Evolutionary conservation across 371 early-diverging fungal species (phyloP), one percentile per base, ranked within the genome.

Genomic region (Globomyces sp.): DNA sequence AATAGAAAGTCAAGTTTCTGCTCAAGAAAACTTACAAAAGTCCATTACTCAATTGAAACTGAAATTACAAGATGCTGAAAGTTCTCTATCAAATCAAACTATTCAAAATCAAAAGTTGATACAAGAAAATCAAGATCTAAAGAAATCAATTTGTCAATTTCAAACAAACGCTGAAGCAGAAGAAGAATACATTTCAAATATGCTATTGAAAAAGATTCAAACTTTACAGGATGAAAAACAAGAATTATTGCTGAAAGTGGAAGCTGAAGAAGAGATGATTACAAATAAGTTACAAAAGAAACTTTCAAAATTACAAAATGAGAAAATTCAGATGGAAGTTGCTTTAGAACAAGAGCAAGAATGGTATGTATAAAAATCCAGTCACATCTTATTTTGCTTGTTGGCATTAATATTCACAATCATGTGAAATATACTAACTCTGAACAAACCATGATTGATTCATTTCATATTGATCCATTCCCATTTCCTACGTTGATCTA

Each of bases 341-440:
- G 36, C 68, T n/a, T 46, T 67, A 57, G 68, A 67, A 34, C 65
- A 67, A 68, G 68, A 67, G 58, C 68, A 67, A 46, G 68, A 64
- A 37, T 64, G 48, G 49, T 24, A 24, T 24, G 24, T 24, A 24
- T 24, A 24, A 24, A 24, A 24, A 24, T 24, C 24, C 24, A 24
- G 24, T 24, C 24, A 24, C 24, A 24, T 24, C 24, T 24, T 24
- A 24, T 24, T 11, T 49, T 0, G 13, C 13, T 49, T 49, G 13
- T 13, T 13, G 49, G 49, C 13, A 49, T 11, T 49, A n/a, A n/a
- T 49, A n/a, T 11, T 49, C 13, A 49, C 24, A 24, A 24, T 24
- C 24, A 24, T 24, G 24, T 24, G 24, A 24, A 24, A 24, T 24
- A 24, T 24, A 24, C 24, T 24, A 24, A 24, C 24, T 24, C 24